These are phyloP conservation scores for Amaranthus tricolor DNA, from an alignment of 179 eudicot species.

Conservation along the genomic window DNA sequence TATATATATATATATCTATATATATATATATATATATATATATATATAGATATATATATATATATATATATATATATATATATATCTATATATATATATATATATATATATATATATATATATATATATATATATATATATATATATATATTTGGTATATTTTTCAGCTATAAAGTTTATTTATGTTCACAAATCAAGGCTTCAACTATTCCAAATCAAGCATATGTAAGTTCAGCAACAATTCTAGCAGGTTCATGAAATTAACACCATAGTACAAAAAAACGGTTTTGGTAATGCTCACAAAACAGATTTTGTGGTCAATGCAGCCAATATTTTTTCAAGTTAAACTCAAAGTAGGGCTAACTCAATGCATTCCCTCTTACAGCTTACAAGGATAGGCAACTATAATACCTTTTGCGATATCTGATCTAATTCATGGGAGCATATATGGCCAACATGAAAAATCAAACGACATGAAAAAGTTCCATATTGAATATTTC, in stretches of 20 bases:
- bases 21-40: no score
- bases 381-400: not conserved
- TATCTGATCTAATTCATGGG: not conserved
- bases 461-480: not conserved
- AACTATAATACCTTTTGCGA: not conserved
- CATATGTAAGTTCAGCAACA: not conserved
- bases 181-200: not conserved
- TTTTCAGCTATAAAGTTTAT: not conserved
- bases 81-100: no score
- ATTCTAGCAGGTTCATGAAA: not conserved
- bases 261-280: not conserved
- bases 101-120: no score
- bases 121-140: no score
- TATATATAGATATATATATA: no score
- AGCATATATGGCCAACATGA: not conserved
- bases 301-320: no score
- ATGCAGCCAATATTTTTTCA: not conserved
- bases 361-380: not conserved
- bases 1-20: no score
- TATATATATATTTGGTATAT: no score
- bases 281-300: no score
- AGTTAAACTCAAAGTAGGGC: no score
- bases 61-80: no score
- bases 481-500: not conserved
- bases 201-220: not conserved